Evolutionary conservation across 345 rosid species (phyloP).

Genomic region (Salix arbutifolia): DNA sequence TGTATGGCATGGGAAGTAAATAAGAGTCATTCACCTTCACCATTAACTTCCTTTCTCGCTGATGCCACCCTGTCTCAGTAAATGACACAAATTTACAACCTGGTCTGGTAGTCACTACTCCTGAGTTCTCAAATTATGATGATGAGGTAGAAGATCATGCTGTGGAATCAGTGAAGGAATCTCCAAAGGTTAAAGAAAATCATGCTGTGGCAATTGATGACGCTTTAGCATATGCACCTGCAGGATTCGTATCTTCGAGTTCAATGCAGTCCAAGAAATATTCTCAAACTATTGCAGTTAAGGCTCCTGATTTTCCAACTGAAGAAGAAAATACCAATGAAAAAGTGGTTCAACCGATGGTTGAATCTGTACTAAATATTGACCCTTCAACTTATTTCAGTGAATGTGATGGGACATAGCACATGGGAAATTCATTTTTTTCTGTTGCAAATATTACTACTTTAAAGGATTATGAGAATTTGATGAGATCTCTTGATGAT

Average conservation of each 20-base stretch:
- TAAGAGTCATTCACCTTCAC: slow-evolving; percentile 18
- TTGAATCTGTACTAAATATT: slow-evolving; percentile 16
- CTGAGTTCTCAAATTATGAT: slow-evolving; percentile 43
- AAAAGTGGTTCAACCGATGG: slow-evolving; percentile 13
- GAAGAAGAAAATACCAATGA: slow-evolving; percentile 46
- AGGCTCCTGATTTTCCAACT: slow-evolving; percentile 56
- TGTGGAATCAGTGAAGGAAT: slow-evolving; percentile 12
- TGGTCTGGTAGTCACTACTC: slow-evolving; percentile 39
- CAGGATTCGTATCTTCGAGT: slow-evolving; percentile 63
- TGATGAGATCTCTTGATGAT: slow-evolving; percentile 6
- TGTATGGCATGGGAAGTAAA: slow-evolving; percentile 22
- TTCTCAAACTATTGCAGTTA: slow-evolving; percentile 45
- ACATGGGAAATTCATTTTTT: slow-evolving; percentile 3
- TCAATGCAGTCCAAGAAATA: slow-evolving; percentile 25
- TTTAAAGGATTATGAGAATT: slow-evolving; percentile 15
- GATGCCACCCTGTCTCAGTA: slow-evolving; percentile 19
- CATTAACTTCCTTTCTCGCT: slow-evolving; percentile 8
- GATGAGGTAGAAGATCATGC: not conserved
- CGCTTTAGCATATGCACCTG: slow-evolving; percentile 76
- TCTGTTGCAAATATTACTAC: slow-evolving; percentile 13
- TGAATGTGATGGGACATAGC: slow-evolving; percentile 22
- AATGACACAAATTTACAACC: slow-evolving; percentile 31
- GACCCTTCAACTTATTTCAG: slow-evolving; percentile 21
- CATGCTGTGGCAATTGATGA: slow-evolving; percentile 55
- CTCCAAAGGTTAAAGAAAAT: slow-evolving; percentile 36